These are phyloP conservation scores for Cyclotella choctawhatcheeana DNA, from an alignment of 108 stramenopile genomes.

Conservation along the genomic window DNA sequence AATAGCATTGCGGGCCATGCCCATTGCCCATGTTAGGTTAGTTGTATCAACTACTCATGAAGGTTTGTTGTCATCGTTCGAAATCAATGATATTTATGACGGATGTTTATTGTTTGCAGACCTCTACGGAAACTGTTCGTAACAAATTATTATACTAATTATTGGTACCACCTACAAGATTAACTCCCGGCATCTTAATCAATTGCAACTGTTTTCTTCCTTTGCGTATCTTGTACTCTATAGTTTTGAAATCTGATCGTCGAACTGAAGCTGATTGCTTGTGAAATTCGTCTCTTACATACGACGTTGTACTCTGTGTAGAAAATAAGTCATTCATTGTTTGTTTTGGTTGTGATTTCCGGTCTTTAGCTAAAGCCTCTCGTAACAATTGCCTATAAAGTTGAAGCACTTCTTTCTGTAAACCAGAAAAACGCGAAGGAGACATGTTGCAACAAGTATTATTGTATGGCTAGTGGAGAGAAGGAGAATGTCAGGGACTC, in stretches of 20 bases:
- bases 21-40: too few species aligned
- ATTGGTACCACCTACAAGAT: conserved; percentile 55
- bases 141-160: too few species aligned
- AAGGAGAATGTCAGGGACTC: too few species aligned
- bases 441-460: too few species aligned
- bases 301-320: conserved; percentile 41
- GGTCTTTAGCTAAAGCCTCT: conserved; percentile 77
- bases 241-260: conserved; percentile 75
- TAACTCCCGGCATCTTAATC: conserved; percentile 84
- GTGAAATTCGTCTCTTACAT: conserved; percentile 74
- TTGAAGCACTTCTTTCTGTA: conserved; percentile 81
- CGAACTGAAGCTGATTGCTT: conserved; percentile 54
- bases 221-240: conserved; percentile 82
- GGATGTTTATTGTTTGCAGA: too few species aligned
- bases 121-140: too few species aligned
- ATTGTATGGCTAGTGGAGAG: too few species aligned
- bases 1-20: too few species aligned
- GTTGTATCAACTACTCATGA: too few species aligned
- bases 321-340: conserved; percentile 2
- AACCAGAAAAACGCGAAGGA: conserved; percentile 57
- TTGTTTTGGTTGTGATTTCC: conserved; percentile 7
- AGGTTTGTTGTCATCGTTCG: too few species aligned
- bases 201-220: conserved; percentile 83
- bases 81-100: too few species aligned
- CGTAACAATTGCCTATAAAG: conserved; percentile 78